Evolutionary conservation across 768 basidiomycete genomes (phyloP).

Genomic region (Tylopilus vinaceipallidus): DNA sequence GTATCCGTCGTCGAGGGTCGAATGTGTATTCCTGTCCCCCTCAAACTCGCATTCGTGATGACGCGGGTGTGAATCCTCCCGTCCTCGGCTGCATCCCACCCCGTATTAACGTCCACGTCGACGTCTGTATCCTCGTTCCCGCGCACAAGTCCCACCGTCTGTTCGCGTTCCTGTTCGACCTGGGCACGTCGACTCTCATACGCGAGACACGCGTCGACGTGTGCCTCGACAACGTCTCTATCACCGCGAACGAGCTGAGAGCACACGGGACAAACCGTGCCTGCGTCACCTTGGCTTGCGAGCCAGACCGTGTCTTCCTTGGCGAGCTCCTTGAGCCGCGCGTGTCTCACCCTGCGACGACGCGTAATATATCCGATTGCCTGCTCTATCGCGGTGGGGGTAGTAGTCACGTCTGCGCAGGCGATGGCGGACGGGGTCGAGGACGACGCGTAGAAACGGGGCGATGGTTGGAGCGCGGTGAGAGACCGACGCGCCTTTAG

Average conservation of each 20-base stretch:
- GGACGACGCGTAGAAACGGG: slow-evolving; percentile 25
- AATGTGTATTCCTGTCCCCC: slow-evolving; percentile 70
- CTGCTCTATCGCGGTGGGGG: slow-evolving; percentile 42
- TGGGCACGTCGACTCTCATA: slow-evolving; percentile 45
- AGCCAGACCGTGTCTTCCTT: slow-evolving; percentile 51
- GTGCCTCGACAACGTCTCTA: slow-evolving; percentile 70
- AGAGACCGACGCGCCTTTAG: slow-evolving; percentile 42
- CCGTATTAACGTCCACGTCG: slow-evolving; percentile 33
- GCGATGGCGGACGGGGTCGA: slow-evolving; percentile 14
- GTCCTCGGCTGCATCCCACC: slow-evolving; percentile 37
- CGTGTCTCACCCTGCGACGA: slow-evolving; percentile 64
- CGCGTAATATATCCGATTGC: slow-evolving; percentile 62
- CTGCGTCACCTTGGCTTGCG: slow-evolving; percentile 28
- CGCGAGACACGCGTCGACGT: slow-evolving; percentile 77
- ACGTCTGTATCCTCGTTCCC: slow-evolving; percentile 31
- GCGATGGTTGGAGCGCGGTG: slow-evolving; percentile 21
- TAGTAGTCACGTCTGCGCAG: slow-evolving; percentile 21
- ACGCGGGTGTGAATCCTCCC: slow-evolving; percentile 43
- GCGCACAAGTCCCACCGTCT: slow-evolving; percentile 29
- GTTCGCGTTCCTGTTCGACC: slow-evolving; percentile 30
- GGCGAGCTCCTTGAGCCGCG: slow-evolving; percentile 64
- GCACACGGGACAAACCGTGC: slow-evolving; percentile 72
- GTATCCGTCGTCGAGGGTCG: slow-evolving; percentile 59
- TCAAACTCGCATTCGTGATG: slow-evolving; percentile 35
- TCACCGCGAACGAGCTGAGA: slow-evolving; percentile 56